Evolutionary conservation across 176 grass and related monocot genomes (phyloP), one percentile per base, ranked within the genome.

Genomic region (Cenchrus americanus): DNA sequence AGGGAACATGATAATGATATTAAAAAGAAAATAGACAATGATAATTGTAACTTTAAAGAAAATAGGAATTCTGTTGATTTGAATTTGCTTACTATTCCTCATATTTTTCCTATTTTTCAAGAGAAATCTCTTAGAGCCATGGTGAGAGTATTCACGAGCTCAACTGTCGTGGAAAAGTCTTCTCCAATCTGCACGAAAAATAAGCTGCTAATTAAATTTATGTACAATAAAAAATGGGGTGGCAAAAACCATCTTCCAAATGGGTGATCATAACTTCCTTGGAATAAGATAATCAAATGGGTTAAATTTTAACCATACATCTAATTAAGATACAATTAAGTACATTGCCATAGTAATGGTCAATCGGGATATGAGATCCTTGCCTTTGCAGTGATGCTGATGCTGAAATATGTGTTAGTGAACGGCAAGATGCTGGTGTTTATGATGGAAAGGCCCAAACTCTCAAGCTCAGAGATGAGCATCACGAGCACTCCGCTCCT

Each of bases 131-230:
- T 78, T 17, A 97, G 84, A 27, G 85, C 69, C 7, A 57, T 43
- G 17, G 42, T 91, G 46, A 97, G 69, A 70, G 85, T 97, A 21
- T 75, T 91, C 53, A 94, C 85, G 42, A 97, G 85, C 70, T 94
- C 90, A 62, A 2, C 70, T 17, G 66, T 67, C 49, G 92, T 78
- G 6, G 68, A 77, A 64, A 97, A 97, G 18, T 81, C 90, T 59
- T 89, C 88, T 43, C 92, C 94, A 53, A 88, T 89, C 94, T 97
- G 88, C 69, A 87, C 7, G 26, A 73, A 74, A 77, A 0, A 2
- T 12, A 7, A 87, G 19, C 11, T n/a, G 19, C 3, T 50, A 14
- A 50, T 19, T 19, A 19, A 6, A 8, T 19, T 1, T 55, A 5
- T 19, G 4, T 8, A n/a, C 6, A n/a, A 9, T 1, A n/a, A 58